A percentile compares a stretch with the other conserved stretches of the same genome.
Conservation (phyloP, 2,329 filamentous ascomycete genomes). For the Phaeosphaeriaceae sp. region DNA sequence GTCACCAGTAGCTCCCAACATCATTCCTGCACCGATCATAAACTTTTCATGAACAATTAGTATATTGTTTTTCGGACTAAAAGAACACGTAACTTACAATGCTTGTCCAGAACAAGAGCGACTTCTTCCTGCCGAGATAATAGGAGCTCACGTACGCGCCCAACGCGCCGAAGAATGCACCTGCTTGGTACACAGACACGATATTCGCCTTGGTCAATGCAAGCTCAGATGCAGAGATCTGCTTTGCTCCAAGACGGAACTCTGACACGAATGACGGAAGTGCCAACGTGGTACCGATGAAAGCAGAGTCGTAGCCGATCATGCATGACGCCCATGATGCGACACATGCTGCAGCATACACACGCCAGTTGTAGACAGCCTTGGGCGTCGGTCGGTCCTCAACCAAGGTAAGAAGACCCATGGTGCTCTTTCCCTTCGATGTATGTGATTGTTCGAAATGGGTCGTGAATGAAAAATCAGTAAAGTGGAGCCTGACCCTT, state of each 20-base stretch:
- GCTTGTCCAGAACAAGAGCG: slow-evolving; percentile 66
- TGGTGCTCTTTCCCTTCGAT: slow-evolving; percentile 15
- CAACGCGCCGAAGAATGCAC: slow-evolving; percentile 78
- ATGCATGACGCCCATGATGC: slow-evolving; percentile 66
- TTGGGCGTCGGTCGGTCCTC: slow-evolving; percentile 62
- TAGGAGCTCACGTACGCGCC: slow-evolving; percentile 67
- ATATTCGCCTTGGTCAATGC: slow-evolving; percentile 76
- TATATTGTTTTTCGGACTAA: not conserved
- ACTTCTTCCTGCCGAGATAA: slow-evolving; percentile 72
- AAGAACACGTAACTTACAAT: slow-evolving; percentile 48
- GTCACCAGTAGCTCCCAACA: slow-evolving; percentile 63
- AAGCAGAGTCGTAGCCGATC: slow-evolving; percentile 74
- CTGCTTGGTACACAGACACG: slow-evolving; percentile 82
- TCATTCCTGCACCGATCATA: slow-evolving; percentile 73
- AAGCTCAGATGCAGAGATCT: slow-evolving; percentile 57
- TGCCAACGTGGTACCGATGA: slow-evolving; percentile 77
- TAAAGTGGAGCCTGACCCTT: not conserved
- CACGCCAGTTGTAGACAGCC: slow-evolving; percentile 67
- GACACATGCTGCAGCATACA: slow-evolving; percentile 63
- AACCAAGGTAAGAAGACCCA: slow-evolving; percentile 45
- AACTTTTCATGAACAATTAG: slow-evolving; percentile 55
- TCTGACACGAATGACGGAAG: slow-evolving; percentile 74
- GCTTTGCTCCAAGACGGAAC: slow-evolving; percentile 65
- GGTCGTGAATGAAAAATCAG: not conserved
- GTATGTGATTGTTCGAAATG: not conserved